Evolutionary conservation across 257 asterid genomes (phyloP).

Genomic region (Solanum neorickii): DNA sequence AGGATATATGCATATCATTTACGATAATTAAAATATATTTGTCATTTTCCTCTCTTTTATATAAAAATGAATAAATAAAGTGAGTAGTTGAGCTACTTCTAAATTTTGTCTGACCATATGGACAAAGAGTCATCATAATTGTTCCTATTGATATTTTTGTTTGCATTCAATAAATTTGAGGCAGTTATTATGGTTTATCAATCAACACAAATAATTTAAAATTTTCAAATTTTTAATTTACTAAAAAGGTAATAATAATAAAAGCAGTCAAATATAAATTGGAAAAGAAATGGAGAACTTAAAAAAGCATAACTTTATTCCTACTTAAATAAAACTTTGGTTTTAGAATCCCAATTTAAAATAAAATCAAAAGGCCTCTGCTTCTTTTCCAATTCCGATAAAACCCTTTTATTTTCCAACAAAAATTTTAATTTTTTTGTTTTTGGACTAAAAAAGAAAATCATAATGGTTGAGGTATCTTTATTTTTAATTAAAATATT

Average conservation of each 20-base stretch:
- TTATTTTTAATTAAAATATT: too few relatives aligned
- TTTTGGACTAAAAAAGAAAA: too few relatives aligned
- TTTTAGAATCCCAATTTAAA: not conserved
- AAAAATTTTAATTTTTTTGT: too few relatives aligned
- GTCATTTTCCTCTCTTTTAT: not conserved
- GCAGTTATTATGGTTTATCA: not conserved
- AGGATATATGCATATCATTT: too few relatives aligned
- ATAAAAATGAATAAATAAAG: not conserved
- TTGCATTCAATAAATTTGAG: not conserved
- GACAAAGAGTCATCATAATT: not conserved
- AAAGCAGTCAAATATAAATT: not conserved
- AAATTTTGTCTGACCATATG: not conserved
- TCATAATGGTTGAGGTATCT: too few relatives aligned
- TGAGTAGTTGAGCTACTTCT: not conserved
- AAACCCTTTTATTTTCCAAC: not conserved
- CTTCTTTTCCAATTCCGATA: too few relatives aligned
- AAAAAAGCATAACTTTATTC: not conserved
- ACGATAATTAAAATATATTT: too few relatives aligned
- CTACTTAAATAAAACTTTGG: not conserved
- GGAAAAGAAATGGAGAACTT: not conserved
- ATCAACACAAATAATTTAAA: not conserved
- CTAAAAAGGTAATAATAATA: not conserved
- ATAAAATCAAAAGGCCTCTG: not conserved
- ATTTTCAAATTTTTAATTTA: not conserved
- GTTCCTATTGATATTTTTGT: not conserved